A percentile compares a stretch with the other conserved stretches of the same genome.
These are phyloP conservation scores for Didymella keratinophila DNA, from an alignment of 2,329 filamentous ascomycete species.

Conservation along the genomic window DNA sequence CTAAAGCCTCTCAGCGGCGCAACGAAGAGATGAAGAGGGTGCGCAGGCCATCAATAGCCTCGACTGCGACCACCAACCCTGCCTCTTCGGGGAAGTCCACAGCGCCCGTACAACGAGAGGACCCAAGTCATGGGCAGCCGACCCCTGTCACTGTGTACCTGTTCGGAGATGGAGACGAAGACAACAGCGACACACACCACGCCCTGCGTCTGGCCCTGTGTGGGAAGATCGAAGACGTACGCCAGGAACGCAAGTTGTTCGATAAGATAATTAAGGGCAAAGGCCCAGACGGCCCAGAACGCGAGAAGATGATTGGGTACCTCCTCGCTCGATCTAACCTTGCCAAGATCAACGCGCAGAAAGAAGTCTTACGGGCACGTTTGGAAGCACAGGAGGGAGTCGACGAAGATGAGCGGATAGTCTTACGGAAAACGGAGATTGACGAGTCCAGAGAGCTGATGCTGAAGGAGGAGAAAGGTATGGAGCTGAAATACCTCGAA, in stretches of 20 bases:
- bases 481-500: neutral
- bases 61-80: neutral
- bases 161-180: neutral
- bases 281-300: neutral
- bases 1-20: constrained; percentile 25
- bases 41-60: neutral
- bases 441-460: neutral
- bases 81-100: neutral
- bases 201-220: neutral
- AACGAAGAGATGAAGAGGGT: constrained; percentile 15
- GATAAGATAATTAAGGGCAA: neutral
- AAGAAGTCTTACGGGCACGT: neutral
- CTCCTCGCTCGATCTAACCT: neutral
- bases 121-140: neutral
- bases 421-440: neutral
- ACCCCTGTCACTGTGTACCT: neutral
- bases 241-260: neutral
- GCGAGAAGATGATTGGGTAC: neutral
- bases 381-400: neutral
- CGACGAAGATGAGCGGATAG: neutral
- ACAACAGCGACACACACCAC: neutral
- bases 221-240: neutral
- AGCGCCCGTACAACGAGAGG: neutral
- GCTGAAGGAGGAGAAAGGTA: neutral
- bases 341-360: too few relatives aligned